These are phyloP conservation scores for Amauroascus niger DNA, from an alignment of 2,329 filamentous ascomycete species.

Conservation along the genomic window DNA sequence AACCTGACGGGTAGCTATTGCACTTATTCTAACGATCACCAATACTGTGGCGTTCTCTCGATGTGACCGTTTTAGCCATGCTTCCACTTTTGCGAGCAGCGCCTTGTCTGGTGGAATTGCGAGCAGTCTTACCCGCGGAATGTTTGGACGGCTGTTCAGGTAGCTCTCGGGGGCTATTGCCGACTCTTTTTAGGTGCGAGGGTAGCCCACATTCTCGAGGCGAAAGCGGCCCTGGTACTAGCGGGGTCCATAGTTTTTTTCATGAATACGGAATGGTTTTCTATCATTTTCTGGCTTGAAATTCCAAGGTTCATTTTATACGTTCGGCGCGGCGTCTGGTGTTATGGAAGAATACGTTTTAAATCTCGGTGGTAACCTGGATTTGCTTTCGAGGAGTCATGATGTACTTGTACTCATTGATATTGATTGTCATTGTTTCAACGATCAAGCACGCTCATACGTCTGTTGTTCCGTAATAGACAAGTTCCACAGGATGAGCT, in stretches of 20 bases:
- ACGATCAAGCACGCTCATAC: too few species aligned
- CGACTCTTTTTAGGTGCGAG: neutral
- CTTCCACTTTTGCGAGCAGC: conserved; percentile 48
- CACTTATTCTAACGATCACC: conserved; percentile 42
- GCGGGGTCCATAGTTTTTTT: too few species aligned
- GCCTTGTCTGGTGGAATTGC: conserved; percentile 48
- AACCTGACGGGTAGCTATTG: conserved; percentile 34
- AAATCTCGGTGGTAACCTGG: neutral
- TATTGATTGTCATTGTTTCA: neutral
- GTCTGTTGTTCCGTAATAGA: too few species aligned
- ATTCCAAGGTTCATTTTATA: neutral
- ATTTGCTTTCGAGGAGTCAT: neutral
- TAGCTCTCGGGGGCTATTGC: conserved; percentile 18
- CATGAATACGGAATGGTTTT: too few species aligned
- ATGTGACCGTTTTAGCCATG: conserved; percentile 47
- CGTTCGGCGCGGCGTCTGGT: conserved; percentile 1
- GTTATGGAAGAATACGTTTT: neutral
- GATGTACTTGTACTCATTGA: neutral
- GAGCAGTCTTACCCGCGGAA: conserved; percentile 45
- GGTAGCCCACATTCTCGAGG: neutral
- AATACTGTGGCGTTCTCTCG: conserved; percentile 45
- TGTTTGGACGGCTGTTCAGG: conserved; percentile 48
- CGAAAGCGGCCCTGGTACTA: too few species aligned
- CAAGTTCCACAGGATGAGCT: too few species aligned
- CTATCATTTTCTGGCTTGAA: too few species aligned